A percentile compares a stretch with the other conserved stretches of the same genome.
Conservation (phyloP, 305 asterid genomes). For the Withania somnifera region DNA sequence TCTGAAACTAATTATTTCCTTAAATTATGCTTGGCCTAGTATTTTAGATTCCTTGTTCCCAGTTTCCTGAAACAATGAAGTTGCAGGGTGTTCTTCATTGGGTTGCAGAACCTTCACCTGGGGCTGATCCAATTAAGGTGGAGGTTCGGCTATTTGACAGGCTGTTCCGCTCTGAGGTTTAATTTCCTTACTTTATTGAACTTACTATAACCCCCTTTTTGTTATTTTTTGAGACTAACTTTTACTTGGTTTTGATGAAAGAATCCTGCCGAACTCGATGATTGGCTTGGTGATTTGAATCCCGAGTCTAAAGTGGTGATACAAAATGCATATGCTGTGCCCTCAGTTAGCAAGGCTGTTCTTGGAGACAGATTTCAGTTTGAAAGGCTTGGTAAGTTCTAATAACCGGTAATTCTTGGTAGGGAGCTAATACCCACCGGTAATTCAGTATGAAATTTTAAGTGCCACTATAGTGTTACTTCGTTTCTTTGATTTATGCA, state of each 20-base stretch:
- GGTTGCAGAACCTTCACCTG: constrained; percentile 77
- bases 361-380: constrained; percentile 83
- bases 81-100: constrained; percentile 91
- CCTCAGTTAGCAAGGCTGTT: constrained; percentile 41
- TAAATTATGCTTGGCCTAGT: neutral
- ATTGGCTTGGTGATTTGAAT: constrained; percentile 81
- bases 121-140: constrained; percentile 63
- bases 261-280: constrained; percentile 85
- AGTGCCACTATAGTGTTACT: neutral
- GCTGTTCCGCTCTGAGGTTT: constrained; percentile 84
- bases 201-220: neutral
- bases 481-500: neutral
- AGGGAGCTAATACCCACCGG: neutral
- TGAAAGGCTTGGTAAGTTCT: constrained; percentile 70
- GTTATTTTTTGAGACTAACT: neutral
- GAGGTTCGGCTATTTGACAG: constrained; percentile 81
- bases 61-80: neutral
- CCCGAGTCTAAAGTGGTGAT: constrained; percentile 60
- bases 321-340: constrained; percentile 60
- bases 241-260: constrained; percentile 15
- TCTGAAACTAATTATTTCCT: neutral
- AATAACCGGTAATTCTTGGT: neutral
- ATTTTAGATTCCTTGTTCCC: neutral
- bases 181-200: neutral
- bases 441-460: neutral